Evolutionary conservation across 352 stramenopile species (phyloP).

Genomic region (Salisapilia sapeloensis): DNA sequence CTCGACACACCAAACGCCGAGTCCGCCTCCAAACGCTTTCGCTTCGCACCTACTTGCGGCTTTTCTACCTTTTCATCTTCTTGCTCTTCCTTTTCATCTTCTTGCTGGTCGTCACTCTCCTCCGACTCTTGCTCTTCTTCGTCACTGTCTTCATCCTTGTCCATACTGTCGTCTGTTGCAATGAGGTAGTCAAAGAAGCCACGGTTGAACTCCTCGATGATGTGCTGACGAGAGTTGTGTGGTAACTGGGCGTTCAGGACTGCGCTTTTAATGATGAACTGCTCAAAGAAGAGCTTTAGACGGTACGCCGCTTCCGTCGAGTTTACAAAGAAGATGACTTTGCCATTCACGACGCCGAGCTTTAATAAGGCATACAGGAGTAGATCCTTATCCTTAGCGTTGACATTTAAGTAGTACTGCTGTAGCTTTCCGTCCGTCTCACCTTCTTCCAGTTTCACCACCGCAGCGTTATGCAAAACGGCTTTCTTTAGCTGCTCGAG

Average conservation of each 20-base stretch:
- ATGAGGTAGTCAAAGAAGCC: constrained; percentile 99
- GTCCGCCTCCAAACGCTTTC: constrained; percentile 49
- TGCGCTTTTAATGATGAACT: constrained; percentile 96
- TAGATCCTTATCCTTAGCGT: constrained; percentile 88
- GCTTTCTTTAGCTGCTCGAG: constrained; percentile 94
- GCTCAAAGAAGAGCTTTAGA: constrained; percentile 98
- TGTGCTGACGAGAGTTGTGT: constrained; percentile 94
- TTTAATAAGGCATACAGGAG: constrained; percentile 98
- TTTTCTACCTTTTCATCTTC: constrained; percentile 20
- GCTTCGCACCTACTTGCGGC: constrained; percentile 28
- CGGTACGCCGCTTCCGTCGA: constrained; percentile 87
- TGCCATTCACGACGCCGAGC: constrained; percentile 93
- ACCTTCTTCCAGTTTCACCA: constrained; percentile 94
- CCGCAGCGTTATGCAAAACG: constrained; percentile 92
- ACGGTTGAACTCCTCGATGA: constrained; percentile 90
- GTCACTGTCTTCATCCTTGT: constrained; percentile 52
- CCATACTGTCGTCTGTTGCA: constrained; percentile 94
- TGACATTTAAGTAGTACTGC: constrained; percentile 91
- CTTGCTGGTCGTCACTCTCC: constrained; percentile 45
- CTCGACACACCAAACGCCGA: constrained; percentile 92
- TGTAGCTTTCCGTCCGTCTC: constrained; percentile 82
- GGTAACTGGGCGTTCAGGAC: constrained; percentile 98
- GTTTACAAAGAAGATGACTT: constrained; percentile 99
- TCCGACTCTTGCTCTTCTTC: constrained; percentile 52
- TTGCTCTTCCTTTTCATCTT: constrained; percentile 16